Evolutionary conservation across 2,329 filamentous ascomycete genomes (phyloP).

Genomic region (Myriangium duriaei): DNA sequence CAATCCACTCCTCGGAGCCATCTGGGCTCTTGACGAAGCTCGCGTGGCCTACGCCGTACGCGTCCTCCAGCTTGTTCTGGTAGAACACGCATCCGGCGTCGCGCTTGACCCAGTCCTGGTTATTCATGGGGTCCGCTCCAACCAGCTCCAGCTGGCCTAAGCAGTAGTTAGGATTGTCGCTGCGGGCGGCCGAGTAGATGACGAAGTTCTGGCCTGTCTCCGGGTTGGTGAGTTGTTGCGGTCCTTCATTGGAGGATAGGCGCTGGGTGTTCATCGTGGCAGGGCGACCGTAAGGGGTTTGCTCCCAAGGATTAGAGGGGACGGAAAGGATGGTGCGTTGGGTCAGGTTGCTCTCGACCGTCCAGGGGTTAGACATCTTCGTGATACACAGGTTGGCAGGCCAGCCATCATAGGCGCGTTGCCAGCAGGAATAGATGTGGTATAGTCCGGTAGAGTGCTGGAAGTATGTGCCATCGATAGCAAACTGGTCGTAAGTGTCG

Average conservation of each 20-base stretch:
- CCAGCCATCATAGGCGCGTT: slow-evolving; percentile 35
- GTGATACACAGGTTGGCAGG: slow-evolving; percentile 42
- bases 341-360: slow-evolving; percentile 32
- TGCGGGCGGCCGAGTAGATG: slow-evolving; percentile 37
- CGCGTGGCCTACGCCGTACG: slow-evolving; percentile 39
- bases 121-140: slow-evolving; percentile 38
- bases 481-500: slow-evolving; percentile 41
- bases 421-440: slow-evolving; percentile 32
- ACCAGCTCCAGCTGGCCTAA: slow-evolving; percentile 39
- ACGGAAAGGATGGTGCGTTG: slow-evolving; percentile 36
- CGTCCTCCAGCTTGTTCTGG: slow-evolving; percentile 32
- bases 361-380: slow-evolving; percentile 37
- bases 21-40: slow-evolving; percentile 39
- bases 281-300: slow-evolving; percentile 37
- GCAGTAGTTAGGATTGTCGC: slow-evolving; percentile 42
- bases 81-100: slow-evolving; percentile 37
- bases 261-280: slow-evolving; percentile 27
- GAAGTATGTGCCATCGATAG: slow-evolving; percentile 43
- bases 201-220: slow-evolving; percentile 36
- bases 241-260: slow-evolving; percentile 38
- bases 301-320: slow-evolving; percentile 39
- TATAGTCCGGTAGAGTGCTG: slow-evolving; percentile 29
- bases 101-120: slow-evolving; percentile 36
- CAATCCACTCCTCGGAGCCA: slow-evolving; percentile 37
- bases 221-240: slow-evolving; percentile 37